These are phyloP conservation scores for Phytopythium montanum DNA, from an alignment of 352 stramenopile species.

Conservation along the genomic window DNA sequence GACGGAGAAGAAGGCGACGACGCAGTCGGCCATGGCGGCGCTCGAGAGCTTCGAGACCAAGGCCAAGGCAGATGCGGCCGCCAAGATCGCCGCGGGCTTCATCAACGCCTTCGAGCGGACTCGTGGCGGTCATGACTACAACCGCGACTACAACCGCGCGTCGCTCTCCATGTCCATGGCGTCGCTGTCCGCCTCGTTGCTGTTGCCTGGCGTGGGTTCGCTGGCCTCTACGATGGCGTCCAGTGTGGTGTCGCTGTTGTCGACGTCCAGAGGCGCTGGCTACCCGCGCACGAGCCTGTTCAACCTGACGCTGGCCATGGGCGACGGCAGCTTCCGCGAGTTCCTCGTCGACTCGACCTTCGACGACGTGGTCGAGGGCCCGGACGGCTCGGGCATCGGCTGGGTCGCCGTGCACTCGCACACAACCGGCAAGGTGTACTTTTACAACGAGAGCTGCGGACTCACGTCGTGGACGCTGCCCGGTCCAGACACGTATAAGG, in stretches of 20 bases:
- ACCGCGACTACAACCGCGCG: too few species aligned
- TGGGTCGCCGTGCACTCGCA: constrained; percentile 70
- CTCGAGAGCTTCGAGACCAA: constrained; percentile 51
- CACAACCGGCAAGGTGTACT: constrained; percentile 79
- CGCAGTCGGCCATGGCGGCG: constrained; percentile 43
- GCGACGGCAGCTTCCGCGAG: constrained; percentile 65
- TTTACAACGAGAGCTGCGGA: constrained; percentile 74
- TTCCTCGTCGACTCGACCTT: constrained; percentile 69
- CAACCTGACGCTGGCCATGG: constrained; percentile 51
- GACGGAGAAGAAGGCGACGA: constrained; percentile 28
- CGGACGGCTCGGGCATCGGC: constrained; percentile 31
- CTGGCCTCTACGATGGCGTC: constrained; percentile 18
- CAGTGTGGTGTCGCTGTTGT: constrained; percentile 29
- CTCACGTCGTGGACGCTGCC: constrained; percentile 78
- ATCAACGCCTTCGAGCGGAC: constrained; percentile 41
- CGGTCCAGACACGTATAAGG: constrained; percentile 44
- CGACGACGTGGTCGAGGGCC: constrained; percentile 38
- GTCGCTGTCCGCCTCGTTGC: too few species aligned
- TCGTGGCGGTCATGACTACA: constrained; percentile 3
- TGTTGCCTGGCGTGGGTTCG: not conserved
- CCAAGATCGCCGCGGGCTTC: constrained; percentile 55
- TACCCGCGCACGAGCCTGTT: constrained; percentile 34
- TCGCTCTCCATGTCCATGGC: not conserved
- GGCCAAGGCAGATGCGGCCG: constrained; percentile 50
- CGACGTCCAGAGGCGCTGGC: constrained; percentile 9